phyloP scores from a whole-genome alignment of 371 early-diverging fungal genomes.

The Scutellospora calospora region DNA sequence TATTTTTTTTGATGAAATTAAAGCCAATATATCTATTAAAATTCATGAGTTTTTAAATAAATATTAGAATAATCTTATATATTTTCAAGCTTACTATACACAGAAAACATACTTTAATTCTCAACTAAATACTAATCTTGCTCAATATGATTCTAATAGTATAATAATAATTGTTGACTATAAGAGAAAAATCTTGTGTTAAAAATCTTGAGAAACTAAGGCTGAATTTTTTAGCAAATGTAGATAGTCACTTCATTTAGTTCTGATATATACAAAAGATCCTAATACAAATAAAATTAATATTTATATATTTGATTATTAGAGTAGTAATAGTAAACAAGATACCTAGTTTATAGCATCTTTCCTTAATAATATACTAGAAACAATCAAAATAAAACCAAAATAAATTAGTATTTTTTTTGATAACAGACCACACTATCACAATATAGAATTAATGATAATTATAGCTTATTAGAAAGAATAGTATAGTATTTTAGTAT shows the following conservation, averaged over 20 bases:
- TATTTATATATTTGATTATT: background rate
- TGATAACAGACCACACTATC: background rate
- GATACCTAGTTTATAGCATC: background rate
- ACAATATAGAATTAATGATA: conserved; percentile 4
- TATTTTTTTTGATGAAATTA: background rate
- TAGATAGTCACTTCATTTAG: background rate
- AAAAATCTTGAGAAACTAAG: background rate
- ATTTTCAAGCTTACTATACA: background rate
- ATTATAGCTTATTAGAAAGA: background rate
- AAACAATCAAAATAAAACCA: conserved; percentile 4
- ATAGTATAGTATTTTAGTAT: background rate
- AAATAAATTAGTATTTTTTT: background rate
- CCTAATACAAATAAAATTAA: background rate
- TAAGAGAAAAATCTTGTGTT: background rate
- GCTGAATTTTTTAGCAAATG: background rate
- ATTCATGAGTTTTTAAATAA: background rate
- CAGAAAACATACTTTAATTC: background rate
- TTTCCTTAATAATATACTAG: background rate
- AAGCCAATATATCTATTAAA: background rate
- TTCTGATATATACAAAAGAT: background rate
- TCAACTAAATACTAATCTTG: background rate
- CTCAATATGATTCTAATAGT: background rate
- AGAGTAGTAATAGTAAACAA: background rate
- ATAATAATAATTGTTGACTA: background rate
- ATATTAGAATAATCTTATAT: background rate